These are phyloP conservation scores for Penicillium bialowiezense DNA, from an alignment of 495 filamentous ascomycete genomes.

Conservation along the genomic window DNA sequence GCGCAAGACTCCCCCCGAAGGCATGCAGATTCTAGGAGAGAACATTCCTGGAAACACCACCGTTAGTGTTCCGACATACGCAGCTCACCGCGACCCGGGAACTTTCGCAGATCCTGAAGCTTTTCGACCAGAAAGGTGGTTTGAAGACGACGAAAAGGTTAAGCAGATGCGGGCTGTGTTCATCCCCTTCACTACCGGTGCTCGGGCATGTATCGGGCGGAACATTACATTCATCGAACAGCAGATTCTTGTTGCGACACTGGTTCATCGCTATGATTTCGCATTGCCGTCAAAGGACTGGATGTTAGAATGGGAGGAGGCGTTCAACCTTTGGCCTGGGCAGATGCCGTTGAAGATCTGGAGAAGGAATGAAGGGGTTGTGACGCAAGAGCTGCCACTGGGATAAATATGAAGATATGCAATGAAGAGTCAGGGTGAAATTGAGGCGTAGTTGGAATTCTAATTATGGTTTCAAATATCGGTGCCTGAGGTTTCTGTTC, in stretches of 20 bases:
- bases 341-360: no score
- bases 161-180: slow-evolving; percentile 12
- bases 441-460: no score
- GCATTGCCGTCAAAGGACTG: no score
- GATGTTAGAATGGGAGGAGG: no score
- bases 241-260: slow-evolving; percentile 23
- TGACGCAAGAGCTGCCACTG: no score
- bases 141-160: slow-evolving; percentile 3
- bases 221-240: slow-evolving; percentile 36
- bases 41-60: slow-evolving; percentile 21
- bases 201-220: slow-evolving; percentile 34
- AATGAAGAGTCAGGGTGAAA: no score
- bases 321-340: no score
- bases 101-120: slow-evolving; percentile 14
- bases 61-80: slow-evolving; percentile 14
- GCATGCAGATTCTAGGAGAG: slow-evolving; percentile 21
- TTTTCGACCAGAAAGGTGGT: slow-evolving; percentile 24
- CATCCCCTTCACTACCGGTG: slow-evolving; percentile 30
- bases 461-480: no score
- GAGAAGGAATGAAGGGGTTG: no score
- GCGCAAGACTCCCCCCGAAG: slow-evolving; percentile 26
- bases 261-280: slow-evolving; percentile 30
- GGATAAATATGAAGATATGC: no score
- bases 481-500: no score
- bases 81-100: slow-evolving; percentile 10